Percentiles rank a stretch among this genome's conserved stretches.
phyloP scores from a whole-genome alignment of 176 grass and related monocot species.

The Ananas comosus region DNA sequence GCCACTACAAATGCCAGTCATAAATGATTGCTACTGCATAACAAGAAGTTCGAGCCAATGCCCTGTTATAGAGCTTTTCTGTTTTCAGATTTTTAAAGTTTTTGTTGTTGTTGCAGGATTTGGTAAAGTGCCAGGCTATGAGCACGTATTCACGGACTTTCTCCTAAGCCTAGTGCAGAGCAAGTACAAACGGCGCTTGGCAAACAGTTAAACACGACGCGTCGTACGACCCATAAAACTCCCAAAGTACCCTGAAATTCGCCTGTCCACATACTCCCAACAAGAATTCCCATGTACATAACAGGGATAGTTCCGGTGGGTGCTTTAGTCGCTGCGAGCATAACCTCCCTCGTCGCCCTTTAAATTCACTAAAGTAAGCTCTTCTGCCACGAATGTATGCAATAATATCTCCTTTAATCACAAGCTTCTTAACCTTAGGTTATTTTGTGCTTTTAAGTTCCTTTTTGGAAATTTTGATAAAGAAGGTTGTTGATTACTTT shows the following conservation, averaged over 20 bases:
- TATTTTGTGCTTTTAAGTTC: no score
- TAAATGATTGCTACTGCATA: not conserved
- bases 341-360: no score
- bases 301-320: not conserved
- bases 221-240: not conserved
- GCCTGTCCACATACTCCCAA: not conserved
- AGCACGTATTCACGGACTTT: conserved; percentile 87
- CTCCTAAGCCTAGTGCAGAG: conserved; percentile 48
- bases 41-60: no score
- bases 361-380: no score
- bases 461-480: no score
- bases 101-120: conserved; percentile 37
- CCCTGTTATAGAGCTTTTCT: no score
- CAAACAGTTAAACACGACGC: conserved; percentile 5
- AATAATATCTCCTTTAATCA: no score
- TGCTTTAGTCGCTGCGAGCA: not conserved
- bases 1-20: not conserved
- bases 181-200: conserved; percentile 43
- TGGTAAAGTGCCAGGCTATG: conserved; percentile 96
- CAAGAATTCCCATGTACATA: not conserved
- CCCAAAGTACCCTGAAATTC: not conserved
- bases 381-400: no score
- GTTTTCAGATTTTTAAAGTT: no score
- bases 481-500: no score
- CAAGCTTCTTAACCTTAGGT: no score